phyloP scores from a whole-genome alignment of 202 grass and related monocot species.

The Carex sylvatica region DNA sequence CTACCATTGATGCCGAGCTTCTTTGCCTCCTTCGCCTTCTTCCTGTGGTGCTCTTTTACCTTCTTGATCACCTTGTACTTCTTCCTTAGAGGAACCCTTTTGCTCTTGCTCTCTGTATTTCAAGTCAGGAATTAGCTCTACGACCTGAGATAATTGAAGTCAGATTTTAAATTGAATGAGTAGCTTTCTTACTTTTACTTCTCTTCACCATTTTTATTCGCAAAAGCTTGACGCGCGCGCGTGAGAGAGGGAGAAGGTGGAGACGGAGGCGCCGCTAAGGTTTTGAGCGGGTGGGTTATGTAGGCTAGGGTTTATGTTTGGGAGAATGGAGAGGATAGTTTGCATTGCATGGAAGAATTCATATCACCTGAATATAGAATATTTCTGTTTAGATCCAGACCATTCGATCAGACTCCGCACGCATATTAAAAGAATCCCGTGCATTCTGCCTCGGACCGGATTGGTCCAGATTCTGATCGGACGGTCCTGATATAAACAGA shows the following conservation, averaged over 20 bases:
- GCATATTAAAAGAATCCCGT: too few relatives aligned
- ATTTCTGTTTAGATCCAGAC: too few relatives aligned
- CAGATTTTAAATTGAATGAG: not conserved
- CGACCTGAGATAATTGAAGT: not conserved
- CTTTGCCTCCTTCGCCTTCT: constrained; percentile 98
- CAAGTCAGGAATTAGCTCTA: not conserved
- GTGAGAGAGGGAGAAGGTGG: not conserved
- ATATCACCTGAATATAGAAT: too few relatives aligned
- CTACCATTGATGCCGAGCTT: constrained; percentile 48
- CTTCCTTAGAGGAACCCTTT: constrained; percentile 66
- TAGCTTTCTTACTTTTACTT: constrained; percentile 23
- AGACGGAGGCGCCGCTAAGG: not conserved
- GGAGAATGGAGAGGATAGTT: not conserved
- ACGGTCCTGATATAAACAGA: too few relatives aligned
- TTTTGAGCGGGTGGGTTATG: not conserved
- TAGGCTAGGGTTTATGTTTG: constrained; percentile 8
- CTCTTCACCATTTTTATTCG: constrained; percentile 13
- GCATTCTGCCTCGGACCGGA: too few relatives aligned
- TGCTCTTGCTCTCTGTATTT: constrained; percentile 79
- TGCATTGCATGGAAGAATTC: not conserved
- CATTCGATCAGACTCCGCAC: too few relatives aligned
- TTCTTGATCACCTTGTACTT: constrained; percentile 95
- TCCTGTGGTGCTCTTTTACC: constrained; percentile 96
- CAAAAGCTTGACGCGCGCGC: not conserved
- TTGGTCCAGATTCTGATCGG: too few relatives aligned